Evolutionary conservation across 352 stramenopile species (phyloP).

Genomic region (Phytophthora foliorum): DNA sequence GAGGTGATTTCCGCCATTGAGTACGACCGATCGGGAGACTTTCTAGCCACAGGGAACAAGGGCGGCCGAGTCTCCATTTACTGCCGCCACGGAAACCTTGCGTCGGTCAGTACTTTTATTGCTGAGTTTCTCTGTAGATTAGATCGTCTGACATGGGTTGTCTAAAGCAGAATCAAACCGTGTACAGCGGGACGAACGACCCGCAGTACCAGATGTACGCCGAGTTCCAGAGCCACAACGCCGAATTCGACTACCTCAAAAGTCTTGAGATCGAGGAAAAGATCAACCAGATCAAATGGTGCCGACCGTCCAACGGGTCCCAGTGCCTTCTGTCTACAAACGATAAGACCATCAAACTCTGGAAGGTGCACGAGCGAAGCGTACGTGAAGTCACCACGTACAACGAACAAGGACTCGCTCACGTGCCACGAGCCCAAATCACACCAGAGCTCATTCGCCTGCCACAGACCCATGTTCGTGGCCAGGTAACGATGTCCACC

Average conservation of each 20-base stretch:
- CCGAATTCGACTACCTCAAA: conserved; percentile 99
- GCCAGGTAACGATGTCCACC: conserved; percentile 77
- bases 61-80: conserved; percentile 95
- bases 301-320: conserved; percentile 87
- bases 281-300: conserved; percentile 98
- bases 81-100: conserved; percentile 51
- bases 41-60: conserved; percentile 95
- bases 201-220: conserved; percentile 84
- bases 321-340: conserved; percentile 96
- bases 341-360: conserved; percentile 99
- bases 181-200: conserved; percentile 42
- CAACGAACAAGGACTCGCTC: conserved; percentile 55
- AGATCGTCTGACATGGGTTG: neutral
- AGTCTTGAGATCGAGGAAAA: conserved; percentile 98
- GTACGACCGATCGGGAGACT: conserved; percentile 93
- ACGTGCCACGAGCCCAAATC: conserved; percentile 34
- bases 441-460: conserved; percentile 59
- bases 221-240: conserved; percentile 97
- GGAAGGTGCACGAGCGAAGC: conserved; percentile 92
- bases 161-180: conserved; percentile 38
- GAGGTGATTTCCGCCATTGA: conserved; percentile 96
- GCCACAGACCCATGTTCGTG: conserved; percentile 59
- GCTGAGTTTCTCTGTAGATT: neutral
- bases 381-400: conserved; percentile 83
- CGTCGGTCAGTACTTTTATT: conserved; percentile 29